Base-by-base conservation (phyloP, 2,329 filamentous ascomycete genomes). In the Fusarium sp. region DNA sequence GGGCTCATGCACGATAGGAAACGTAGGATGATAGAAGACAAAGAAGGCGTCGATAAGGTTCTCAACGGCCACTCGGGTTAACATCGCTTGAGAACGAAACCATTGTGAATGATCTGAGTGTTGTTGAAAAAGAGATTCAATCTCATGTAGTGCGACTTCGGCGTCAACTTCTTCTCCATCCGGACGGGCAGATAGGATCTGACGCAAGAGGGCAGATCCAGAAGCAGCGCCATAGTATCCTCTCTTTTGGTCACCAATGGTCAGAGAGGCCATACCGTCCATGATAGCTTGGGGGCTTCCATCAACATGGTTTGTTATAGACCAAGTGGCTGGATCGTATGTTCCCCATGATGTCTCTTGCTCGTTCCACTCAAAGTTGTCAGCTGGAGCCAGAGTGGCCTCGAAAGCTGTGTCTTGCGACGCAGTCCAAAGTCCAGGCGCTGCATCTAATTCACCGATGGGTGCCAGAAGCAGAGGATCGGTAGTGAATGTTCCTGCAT, bases 281-380 rank as follows among this genome's bases (percentile, higher is more conserved):
- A 72, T 72, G 20, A 72, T 72, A 8, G 70, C 58, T 24, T 72
- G 70, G 5, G 70, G 57, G 1, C 69, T 71, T 11, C 69, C 69
- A 3, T 72, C 69, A 8, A 68, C 63, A 15, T 68, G 65, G 10
- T 42, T 70, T 3, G 69, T 63, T 32, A 63, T 72, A 9, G 58
- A 65, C 63, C 63, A 72, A 5, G 35, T 72, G 5, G 69, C 45
- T 5, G 69, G 69, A 15, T 72, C 69, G 1, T 72, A 69, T 4
- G 63, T 69, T 3, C 69, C 57, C 70, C 70, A 63, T 13, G 70
- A 72, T 2, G 64, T 58, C 53, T 72, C 70, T n/a, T 72, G 70
- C 5, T 72, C 70, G 22, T 72, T 72, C 70, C 70, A 72, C 20
- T 72, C 69, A 5, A 72, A 72, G 15, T 69, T 57, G n/a, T 72